Base-by-base conservation (phyloP, 2,329 filamentous ascomycete species). In the Penicillium sp. region DNA sequence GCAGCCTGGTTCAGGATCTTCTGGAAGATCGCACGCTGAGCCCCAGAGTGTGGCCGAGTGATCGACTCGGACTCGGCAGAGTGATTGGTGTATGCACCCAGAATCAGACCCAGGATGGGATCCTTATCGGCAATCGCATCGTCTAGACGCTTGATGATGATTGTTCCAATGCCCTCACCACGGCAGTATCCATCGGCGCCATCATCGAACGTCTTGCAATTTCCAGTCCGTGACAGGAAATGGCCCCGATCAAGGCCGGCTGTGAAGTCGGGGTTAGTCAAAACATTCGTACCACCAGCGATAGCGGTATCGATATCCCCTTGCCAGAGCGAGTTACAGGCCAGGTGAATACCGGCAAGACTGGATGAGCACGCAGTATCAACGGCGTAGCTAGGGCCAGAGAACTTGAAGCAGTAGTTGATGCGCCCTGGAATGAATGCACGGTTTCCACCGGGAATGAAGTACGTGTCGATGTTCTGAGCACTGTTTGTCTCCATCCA, bases 191-290 rank as follows among this genome's bases (percentile, higher is more conserved):
- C 27, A 31, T 31, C 27, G 27, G 27, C 27, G 27, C 27, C 27
- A 31, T 31, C 27, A 9, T 31, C 27, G 27, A 31, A 31, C 27
- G 27, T 31, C 4, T 31, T 31, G 27, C 27, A 31, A 4, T 31
- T 31, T 31, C 73, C 2, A 85, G 67, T 11, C 76, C 61, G 60
- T 22, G 71, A 69, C 10, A 73, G 60, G 49, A 74, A 74, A 46
- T 70, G 66, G 6, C 70, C 70, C 62, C 88, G 85, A 70, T 86
- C 88, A 1, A 93, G 79, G 64, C 88, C 89, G 6, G 88, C 82
- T 76, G 90, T 91, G 79, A 88, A 89, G 73, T 93, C 89, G 0
- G 90, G 87, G 75, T 91, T 91, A 50, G 89, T 92, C 75, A 92
- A 81, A 7, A 74, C 53, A 55, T 90, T 92, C n/a, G 90, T 78